Conservation (phyloP, 495 filamentous ascomycete species). For the Daldinia vernicosa region DNA sequence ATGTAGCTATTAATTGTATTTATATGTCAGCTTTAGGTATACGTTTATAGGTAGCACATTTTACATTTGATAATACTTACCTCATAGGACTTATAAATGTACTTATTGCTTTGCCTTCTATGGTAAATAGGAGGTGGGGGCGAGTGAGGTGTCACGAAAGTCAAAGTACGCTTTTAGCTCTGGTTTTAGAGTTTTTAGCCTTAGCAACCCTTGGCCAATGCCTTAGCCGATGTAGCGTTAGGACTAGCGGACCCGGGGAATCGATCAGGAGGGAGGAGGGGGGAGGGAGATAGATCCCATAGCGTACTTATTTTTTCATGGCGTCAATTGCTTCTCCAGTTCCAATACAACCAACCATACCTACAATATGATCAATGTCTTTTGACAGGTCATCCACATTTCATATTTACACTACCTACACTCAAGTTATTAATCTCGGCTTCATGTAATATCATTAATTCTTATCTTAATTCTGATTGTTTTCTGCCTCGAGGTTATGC, state of each 20-base stretch:
- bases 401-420: background rate
- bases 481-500: too few species aligned
- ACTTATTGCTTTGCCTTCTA: too few species aligned
- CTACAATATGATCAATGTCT: too few species aligned
- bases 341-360: slow-evolving; percentile 19
- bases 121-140: background rate
- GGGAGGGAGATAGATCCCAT: background rate
- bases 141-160: slow-evolving; percentile 15
- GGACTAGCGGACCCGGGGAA: slow-evolving; percentile 9
- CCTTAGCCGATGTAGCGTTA: background rate
- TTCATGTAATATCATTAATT: too few species aligned
- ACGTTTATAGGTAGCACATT: too few species aligned
- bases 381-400: background rate
- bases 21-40: too few species aligned
- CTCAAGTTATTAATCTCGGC: background rate
- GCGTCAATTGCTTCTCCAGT: slow-evolving; percentile 30
- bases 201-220: slow-evolving; percentile 9
- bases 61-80: too few species aligned
- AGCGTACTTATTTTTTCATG: background rate
- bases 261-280: slow-evolving; percentile 4
- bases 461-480: too few species aligned
- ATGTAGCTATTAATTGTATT: background rate
- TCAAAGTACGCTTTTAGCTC: slow-evolving; percentile 12
- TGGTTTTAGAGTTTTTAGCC: slow-evolving; percentile 16
- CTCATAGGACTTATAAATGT: too few species aligned